Evolutionary conservation across 768 basidiomycete species (phyloP), one percentile per base, ranked within the genome.

Genomic region (Leucocoprinus sp.): DNA sequence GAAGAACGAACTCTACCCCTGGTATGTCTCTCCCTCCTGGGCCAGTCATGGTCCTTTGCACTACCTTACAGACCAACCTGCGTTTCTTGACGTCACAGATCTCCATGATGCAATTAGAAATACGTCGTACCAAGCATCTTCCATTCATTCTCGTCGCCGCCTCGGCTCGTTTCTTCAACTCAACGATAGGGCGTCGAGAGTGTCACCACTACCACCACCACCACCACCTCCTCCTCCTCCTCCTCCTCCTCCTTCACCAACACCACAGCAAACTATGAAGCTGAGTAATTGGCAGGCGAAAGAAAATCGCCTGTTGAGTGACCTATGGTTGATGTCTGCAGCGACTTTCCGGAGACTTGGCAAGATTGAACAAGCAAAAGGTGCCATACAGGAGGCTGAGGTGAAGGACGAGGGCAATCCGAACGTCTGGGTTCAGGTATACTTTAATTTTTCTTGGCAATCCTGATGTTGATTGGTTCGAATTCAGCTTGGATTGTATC

Each of bases 321-420:
- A 91, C 54, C 65, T 97, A 5, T 99, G 96, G 96, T 64, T 96
- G 4, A 89, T 91, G 75, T 87, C 84, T 5, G 90, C 95, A 0
- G 92, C 96, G 12, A 96, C 90, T 0, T 98, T 97, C 67, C 72
- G 96, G 37, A 68, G 96, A 49, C 66, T 86, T 44, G 89, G 89
- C 8, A 92, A 92, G 65, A 75, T 89, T 43, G 93, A 96, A 48
- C 90, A 97, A 55, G 82, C 88, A 0, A 79, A 80, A 41, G 93
- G 81, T 8, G 84, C 95, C 2, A 92, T 98, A 36, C 90, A 92
- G 58, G 95, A 99, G 63, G 96, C 95, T 0, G 95, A 99, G 60
- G 80, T 84, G 3, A 72, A 78, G 52, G 90, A 95, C 58, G 84
- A 89, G 52, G 74, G 76, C 19, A 93, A 95, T 60, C 79, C 89